Evolutionary conservation across 106 monocot genomes (phyloP), one percentile per base, ranked within the genome.

Genomic region (Allium cepa): DNA sequence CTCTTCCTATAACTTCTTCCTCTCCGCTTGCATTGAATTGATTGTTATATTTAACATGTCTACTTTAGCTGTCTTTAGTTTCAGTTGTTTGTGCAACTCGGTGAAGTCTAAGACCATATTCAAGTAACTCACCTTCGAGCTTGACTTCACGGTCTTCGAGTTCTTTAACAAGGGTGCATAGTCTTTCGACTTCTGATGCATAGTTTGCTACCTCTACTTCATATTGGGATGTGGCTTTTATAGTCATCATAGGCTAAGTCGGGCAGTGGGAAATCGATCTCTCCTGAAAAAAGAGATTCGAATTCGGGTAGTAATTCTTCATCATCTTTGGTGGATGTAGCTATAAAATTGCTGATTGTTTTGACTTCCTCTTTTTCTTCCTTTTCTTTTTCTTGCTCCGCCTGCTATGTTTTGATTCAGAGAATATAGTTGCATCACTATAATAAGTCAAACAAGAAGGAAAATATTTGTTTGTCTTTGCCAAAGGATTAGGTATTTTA

Each of bases 71-170:
- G 72, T 64, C 77, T 94, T 94, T 9, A 91, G 87, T 81, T 91
- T 85, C 11, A 91, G 80, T 60, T 94, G 91, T 68, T 81, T 90
- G 52, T 91, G 91, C 69, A 95, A 53, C 70, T 95, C 91, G 0
- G 66, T 45, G 8, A 91, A 69, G 18, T 88, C 87, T 5, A 10
- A 95, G 79, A 11, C 95, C 95, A 79, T 91, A 95, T 76, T 95
- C 95, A 3, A 95, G 81, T 18, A 95, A 60, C 57, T 95, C 95
- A 1, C 85, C 91, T 73, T 95, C 85, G 8, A 95, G 91, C 73
- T 95, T 95, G 67, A 83, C 94, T 69, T 94, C 94, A 26, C 94
- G 76, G 62, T 91, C 94, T 72, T 91, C 87, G 60, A 94, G 48
- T 67, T 91, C 94, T 57, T 75, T 80, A 47, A 94, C 91, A 50